Conservation (phyloP, 2,329 filamentous ascomycete species). For the Botrytis hyacinthi region DNA sequence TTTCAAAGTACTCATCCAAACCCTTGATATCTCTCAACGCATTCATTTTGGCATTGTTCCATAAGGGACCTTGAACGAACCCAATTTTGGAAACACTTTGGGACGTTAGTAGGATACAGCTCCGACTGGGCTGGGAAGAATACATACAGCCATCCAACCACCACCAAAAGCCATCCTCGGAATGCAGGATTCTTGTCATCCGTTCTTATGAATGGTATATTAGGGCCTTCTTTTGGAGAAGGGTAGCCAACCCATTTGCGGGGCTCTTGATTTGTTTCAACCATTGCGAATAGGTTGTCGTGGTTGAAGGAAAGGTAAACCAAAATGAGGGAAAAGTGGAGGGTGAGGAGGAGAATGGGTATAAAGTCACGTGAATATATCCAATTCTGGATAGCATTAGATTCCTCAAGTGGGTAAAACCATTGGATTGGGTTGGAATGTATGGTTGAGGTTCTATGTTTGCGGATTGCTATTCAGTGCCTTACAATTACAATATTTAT, state of each 20-base stretch:
- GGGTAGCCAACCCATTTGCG: slow-evolving; percentile 31
- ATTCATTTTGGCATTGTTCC: slow-evolving; percentile 63
- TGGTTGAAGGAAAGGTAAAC: background rate
- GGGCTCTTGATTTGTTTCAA: background rate
- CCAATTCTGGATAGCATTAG: background rate
- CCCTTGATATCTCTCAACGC: slow-evolving; percentile 47
- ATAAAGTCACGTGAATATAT: background rate
- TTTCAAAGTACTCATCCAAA: slow-evolving; percentile 46
- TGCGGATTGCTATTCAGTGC: background rate
- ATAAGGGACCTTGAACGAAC: slow-evolving; percentile 63
- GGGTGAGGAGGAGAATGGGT: background rate
- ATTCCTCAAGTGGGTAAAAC: background rate
- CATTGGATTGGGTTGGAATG: background rate
- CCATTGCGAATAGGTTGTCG: slow-evolving; percentile 2
- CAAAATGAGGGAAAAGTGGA: slow-evolving; percentile 3
- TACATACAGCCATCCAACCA: slow-evolving; percentile 60
- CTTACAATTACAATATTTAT: background rate
- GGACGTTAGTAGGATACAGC: background rate
- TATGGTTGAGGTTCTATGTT: background rate
- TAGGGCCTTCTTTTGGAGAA: slow-evolving; percentile 31
- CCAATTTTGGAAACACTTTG: slow-evolving; percentile 55
- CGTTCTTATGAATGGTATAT: slow-evolving; percentile 46
- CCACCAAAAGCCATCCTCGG: slow-evolving; percentile 60
- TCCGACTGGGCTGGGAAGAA: background rate
- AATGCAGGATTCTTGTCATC: slow-evolving; percentile 67